Evolutionary conservation across 1,284 basidiomycete genomes (phyloP).

Genomic region (Apiotrichum montevideense): DNA sequence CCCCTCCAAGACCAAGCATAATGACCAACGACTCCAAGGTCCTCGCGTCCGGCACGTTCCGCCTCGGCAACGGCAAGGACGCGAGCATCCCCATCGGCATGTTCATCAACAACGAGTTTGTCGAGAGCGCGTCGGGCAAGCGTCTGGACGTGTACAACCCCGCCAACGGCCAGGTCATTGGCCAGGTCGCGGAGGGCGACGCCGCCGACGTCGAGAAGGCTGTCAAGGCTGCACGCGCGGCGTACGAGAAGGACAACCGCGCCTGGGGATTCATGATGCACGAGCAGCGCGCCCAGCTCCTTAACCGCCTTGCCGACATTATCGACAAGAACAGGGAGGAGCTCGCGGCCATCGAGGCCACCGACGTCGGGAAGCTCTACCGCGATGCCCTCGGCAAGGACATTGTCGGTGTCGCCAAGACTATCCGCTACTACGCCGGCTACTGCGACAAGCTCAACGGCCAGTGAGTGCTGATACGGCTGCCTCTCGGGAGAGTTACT

Average conservation of each 20-base stretch:
- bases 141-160: constrained; percentile 31
- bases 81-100: constrained; percentile 11
- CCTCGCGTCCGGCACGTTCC: constrained; percentile 6
- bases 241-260: constrained; percentile 66
- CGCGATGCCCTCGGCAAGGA: constrained; percentile 72
- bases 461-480: constrained; percentile 39
- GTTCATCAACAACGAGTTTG: constrained; percentile 37
- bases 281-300: constrained; percentile 64
- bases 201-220: constrained; percentile 71
- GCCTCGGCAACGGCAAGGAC: constrained; percentile 18
- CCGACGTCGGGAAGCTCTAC: constrained; percentile 81
- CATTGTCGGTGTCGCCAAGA: constrained; percentile 70
- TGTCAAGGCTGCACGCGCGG: constrained; percentile 70
- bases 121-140: constrained; percentile 20
- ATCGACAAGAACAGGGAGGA: constrained; percentile 68
- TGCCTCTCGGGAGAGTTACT: too few relatives aligned
- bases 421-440: constrained; percentile 56
- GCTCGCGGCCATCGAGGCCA: constrained; percentile 65
- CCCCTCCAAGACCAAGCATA: background rate
- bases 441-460: constrained; percentile 69
- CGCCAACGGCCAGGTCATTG: constrained; percentile 54
- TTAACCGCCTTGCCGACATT: constrained; percentile 81
- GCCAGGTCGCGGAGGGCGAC: constrained; percentile 31
- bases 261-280: constrained; percentile 56
- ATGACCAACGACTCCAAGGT: background rate